These are phyloP conservation scores for Lichtheimia ramosa DNA, from an alignment of 371 early-diverging fungal species.

Conservation along the genomic window DNA sequence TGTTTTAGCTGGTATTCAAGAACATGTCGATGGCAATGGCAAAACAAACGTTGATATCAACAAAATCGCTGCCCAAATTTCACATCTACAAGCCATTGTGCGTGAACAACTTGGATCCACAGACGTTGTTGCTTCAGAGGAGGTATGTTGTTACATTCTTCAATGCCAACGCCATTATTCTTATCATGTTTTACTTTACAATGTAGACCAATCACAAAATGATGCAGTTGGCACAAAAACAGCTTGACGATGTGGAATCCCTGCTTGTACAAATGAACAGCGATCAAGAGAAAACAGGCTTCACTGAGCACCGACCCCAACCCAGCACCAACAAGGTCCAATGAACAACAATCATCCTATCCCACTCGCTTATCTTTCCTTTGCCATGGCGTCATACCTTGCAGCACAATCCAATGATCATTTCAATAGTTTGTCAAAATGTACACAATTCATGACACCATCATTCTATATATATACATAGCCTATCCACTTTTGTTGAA, in stretches of 20 bases:
- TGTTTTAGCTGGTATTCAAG: constrained; percentile 6
- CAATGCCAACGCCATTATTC: too few species aligned
- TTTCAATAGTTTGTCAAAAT: too few species aligned
- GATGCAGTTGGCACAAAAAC: neutral
- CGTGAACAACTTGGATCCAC: neutral
- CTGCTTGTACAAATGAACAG: neutral
- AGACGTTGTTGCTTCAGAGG: too few species aligned
- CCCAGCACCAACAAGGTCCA: constrained; percentile 1
- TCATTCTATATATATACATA: too few species aligned
- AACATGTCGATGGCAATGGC: constrained; percentile 1
- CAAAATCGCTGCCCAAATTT: neutral
- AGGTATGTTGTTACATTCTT: neutral
- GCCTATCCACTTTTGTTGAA: too few species aligned
- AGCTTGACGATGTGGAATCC: neutral
- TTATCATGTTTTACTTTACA: too few species aligned
- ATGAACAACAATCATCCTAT: too few species aligned
- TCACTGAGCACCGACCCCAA: constrained; percentile 6
- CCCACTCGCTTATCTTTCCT: too few species aligned
- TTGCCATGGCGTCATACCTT: too few species aligned
- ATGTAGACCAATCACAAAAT: neutral
- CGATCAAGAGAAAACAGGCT: constrained; percentile 8
- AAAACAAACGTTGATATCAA: constrained; percentile 1
- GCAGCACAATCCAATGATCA: too few species aligned
- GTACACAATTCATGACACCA: too few species aligned
- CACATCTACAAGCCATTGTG: neutral